phyloP scores from a whole-genome alignment of 495 filamentous ascomycete genomes.

The Diplogelasinospora grovesii region DNA sequence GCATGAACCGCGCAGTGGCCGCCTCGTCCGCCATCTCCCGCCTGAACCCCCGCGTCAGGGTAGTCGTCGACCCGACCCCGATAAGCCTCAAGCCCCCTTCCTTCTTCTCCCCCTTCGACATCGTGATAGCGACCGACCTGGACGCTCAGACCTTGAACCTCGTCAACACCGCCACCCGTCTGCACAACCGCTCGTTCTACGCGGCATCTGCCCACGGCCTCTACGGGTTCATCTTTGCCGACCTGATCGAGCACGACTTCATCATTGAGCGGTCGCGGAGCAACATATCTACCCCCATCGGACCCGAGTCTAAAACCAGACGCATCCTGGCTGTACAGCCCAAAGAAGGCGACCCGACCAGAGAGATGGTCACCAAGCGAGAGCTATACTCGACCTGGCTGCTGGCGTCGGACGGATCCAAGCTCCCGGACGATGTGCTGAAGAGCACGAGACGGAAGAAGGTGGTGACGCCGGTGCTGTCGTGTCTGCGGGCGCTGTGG shows the following conservation, averaged over 20 bases:
- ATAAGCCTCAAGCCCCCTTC: constrained; percentile 56
- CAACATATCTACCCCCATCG: constrained; percentile 58
- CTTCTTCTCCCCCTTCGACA: constrained; percentile 72
- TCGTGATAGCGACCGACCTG: constrained; percentile 88
- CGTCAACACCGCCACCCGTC: constrained; percentile 77
- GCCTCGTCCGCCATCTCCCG: constrained; percentile 70
- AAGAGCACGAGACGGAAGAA: constrained; percentile 58
- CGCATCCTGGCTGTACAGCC: constrained; percentile 62
- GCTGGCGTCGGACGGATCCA: constrained; percentile 65
- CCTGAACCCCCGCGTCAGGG: constrained; percentile 83
- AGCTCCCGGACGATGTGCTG: constrained; percentile 62
- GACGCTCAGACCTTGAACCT: constrained; percentile 61
- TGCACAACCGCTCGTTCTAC: constrained; percentile 75
- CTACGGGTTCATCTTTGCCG: constrained; percentile 92
- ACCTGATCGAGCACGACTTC: constrained; percentile 81
- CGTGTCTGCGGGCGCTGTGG: constrained; percentile 78
- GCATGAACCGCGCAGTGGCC: constrained; percentile 79
- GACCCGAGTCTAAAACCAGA: constrained; percentile 69
- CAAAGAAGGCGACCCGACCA: constrained; percentile 60
- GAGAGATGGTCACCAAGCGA: constrained; percentile 84
- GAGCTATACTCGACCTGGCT: constrained; percentile 80
- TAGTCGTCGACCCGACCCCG: constrained; percentile 60
- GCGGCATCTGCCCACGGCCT: constrained; percentile 81
- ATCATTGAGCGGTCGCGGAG: constrained; percentile 77
- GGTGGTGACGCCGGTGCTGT: constrained; percentile 72